Evolutionary conservation across 2,329 filamentous ascomycete species (phyloP).

Genomic region (Aspergillus carbonarius): DNA sequence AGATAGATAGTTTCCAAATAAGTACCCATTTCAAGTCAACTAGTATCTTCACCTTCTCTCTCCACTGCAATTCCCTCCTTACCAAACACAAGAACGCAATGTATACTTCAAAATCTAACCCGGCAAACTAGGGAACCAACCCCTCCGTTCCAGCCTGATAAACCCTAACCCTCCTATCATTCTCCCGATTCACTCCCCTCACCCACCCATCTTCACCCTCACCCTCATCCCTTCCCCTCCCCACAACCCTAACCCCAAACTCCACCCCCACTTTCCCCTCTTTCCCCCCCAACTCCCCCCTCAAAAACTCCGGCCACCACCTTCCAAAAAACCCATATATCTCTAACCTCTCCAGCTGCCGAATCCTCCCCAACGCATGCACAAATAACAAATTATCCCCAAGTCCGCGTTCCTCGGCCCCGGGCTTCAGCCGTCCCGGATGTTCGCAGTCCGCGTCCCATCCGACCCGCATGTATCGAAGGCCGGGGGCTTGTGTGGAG

Average conservation of each 20-base stretch:
- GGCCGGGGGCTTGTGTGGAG: background rate
- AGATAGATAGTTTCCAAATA: too few species aligned
- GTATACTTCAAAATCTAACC: too few species aligned
- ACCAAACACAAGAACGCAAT: too few species aligned
- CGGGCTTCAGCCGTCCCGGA: background rate
- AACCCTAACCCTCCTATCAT: background rate
- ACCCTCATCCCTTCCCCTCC: background rate
- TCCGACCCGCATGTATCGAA: background rate
- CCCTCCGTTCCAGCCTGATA: background rate
- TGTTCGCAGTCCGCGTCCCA: background rate
- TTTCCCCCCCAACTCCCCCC: background rate
- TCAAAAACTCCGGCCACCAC: background rate
- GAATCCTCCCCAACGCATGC: background rate
- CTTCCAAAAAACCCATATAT: background rate
- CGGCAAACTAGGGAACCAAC: too few species aligned
- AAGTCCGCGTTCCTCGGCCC: background rate
- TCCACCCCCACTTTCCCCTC: background rate
- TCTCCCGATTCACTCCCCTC: background rate
- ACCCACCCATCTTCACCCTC: background rate
- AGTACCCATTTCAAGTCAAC: too few species aligned
- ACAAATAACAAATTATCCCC: background rate
- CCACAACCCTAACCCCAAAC: background rate
- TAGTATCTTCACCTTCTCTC: too few species aligned
- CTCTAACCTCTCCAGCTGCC: background rate
- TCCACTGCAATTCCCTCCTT: too few species aligned